Conservation (phyloP, 139 green algal species). For the Diplosphaera chodatii region DNA sequence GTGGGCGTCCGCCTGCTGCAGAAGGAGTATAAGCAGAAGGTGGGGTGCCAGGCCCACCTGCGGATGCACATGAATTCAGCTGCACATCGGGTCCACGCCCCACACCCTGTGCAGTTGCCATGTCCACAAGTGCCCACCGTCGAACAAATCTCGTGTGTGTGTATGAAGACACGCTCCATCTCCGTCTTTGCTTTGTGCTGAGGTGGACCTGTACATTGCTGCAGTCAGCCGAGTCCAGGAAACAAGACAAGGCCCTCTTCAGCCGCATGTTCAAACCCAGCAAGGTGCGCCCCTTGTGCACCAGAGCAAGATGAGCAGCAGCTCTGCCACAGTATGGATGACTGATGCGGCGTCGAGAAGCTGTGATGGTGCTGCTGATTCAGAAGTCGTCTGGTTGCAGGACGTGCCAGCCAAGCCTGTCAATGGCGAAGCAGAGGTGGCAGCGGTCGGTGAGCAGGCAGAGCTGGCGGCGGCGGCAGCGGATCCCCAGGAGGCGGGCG, state of each 20-base stretch:
- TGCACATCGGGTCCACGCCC: slow-evolving; percentile 36
- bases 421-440: background rate
- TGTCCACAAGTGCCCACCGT: no score
- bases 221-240: background rate
- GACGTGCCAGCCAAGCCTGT: background rate
- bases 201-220: background rate
- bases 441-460: background rate
- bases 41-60: no score
- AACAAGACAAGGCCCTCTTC: background rate
- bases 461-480: background rate
- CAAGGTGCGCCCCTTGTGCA: background rate
- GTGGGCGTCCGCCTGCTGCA: slow-evolving; percentile 42
- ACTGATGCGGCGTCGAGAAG: no score
- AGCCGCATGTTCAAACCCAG: background rate
- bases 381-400: no score
- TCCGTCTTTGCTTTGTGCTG: no score
- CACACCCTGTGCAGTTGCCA: no score
- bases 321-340: no score
- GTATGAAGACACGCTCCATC: no score
- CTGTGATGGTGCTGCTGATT: no score
- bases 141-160: no score
- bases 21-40: slow-evolving; percentile 35
- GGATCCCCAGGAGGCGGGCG: no score
- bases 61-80: slow-evolving; percentile 25
- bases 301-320: no score